A percentile compares a stretch with the other conserved stretches of the same genome.
Evolutionary conservation across 139 green algal species (phyloP).

Genomic region (Prasinococcaceae sp.): DNA sequence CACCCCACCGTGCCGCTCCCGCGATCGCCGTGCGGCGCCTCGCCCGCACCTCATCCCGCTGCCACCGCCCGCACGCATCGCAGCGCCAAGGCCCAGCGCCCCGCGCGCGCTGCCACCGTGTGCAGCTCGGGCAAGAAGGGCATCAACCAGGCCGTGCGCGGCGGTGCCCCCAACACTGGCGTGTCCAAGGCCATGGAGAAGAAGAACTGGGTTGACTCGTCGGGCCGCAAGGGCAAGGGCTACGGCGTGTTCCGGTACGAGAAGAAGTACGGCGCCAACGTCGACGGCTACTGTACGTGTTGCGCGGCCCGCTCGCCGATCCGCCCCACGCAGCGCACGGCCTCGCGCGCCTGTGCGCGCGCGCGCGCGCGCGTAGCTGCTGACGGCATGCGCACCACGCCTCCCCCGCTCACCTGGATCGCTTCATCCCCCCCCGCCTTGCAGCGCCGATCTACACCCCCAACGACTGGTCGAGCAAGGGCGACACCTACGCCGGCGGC

Average conservation of each 20-base stretch:
- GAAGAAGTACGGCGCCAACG: slow-evolving; percentile 12
- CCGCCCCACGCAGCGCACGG: no score
- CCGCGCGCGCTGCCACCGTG: no score
- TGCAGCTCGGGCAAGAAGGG: slow-evolving; percentile 11
- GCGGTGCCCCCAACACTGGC: not conserved
- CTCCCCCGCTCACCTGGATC: no score
- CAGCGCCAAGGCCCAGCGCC: no score
- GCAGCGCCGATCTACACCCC: slow-evolving; percentile 20
- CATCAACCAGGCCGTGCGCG: slow-evolving; percentile 5
- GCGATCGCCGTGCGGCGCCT: not conserved
- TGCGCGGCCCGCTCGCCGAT: no score
- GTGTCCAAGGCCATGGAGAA: slow-evolving; percentile 6
- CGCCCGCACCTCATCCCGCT: no score
- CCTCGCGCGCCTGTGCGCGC: no score
- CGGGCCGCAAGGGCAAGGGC: slow-evolving; percentile 13
- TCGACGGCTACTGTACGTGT: slow-evolving; percentile 16
- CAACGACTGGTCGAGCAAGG: slow-evolving; percentile 6
- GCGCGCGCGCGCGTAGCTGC: no score
- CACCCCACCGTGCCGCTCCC: not conserved
- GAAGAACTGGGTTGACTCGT: slow-evolving; percentile 8
- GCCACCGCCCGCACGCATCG: no score
- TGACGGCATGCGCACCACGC: no score
- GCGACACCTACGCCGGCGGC: slow-evolving; percentile 16
- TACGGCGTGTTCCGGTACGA: slow-evolving; percentile 12
- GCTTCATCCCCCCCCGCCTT: no score